Percentiles rank a stretch among this genome's conserved stretches.
phyloP scores from a whole-genome alignment of 352 stramenopile genomes.

The Lagenidium giganteum region DNA sequence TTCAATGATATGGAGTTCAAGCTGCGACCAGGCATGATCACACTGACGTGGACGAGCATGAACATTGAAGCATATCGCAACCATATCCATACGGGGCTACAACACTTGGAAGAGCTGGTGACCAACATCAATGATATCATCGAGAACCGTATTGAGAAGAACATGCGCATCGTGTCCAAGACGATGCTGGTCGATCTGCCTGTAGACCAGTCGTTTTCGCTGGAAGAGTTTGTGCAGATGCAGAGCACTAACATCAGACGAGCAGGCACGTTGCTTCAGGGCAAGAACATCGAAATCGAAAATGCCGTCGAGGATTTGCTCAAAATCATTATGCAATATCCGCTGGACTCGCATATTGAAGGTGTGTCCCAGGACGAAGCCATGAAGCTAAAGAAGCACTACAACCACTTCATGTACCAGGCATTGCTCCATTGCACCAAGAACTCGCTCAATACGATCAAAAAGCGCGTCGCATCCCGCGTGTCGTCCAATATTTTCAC shows the following conservation, averaged over 20 bases:
- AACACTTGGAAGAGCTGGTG: conserved; percentile 96
- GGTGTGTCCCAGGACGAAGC: conserved; percentile 91
- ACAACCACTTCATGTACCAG: conserved; percentile 99
- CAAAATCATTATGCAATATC: conserved; percentile 94
- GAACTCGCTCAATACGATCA: conserved; percentile 97
- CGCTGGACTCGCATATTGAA: conserved; percentile 95
- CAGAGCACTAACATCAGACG: conserved; percentile 93
- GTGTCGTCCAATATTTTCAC: conserved; percentile 86
- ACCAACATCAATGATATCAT: conserved; percentile 99
- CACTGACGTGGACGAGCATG: conserved; percentile 99
- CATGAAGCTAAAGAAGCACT: conserved; percentile 96
- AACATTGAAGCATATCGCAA: conserved; percentile 98
- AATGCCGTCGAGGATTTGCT: conserved; percentile 97
- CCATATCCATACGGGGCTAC: conserved; percentile 90
- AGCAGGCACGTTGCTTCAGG: conserved; percentile 90
- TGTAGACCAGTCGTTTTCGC: conserved; percentile 94
- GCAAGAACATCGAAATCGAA: conserved; percentile 98
- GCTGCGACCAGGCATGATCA: conserved; percentile 97
- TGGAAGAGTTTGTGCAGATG: conserved; percentile 98
- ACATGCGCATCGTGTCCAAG: conserved; percentile 97
- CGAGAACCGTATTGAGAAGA: conserved; percentile 99
- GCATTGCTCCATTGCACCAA: conserved; percentile 97
- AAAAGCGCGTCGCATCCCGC: conserved; percentile 95
- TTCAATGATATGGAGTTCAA: conserved; percentile 99
- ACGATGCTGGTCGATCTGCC: conserved; percentile 97